Percentiles rank a stretch among this genome's conserved stretches.
Evolutionary conservation across 331 rosid genomes (phyloP).

Genomic region (Acacia concinna): DNA sequence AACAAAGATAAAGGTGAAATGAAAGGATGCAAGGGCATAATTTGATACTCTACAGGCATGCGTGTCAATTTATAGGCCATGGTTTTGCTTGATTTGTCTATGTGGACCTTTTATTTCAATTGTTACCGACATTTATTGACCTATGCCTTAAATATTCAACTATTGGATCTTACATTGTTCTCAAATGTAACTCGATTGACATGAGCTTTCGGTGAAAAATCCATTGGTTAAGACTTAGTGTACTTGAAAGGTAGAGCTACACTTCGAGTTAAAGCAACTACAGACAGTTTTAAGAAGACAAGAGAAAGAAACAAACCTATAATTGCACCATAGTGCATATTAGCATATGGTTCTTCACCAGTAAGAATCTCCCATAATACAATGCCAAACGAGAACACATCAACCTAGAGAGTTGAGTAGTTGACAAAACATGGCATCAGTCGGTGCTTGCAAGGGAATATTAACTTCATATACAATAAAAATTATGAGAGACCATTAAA

Average conservation of each 20-base stretch:
- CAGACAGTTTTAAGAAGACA: conserved; percentile 16
- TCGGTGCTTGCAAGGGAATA: conserved; percentile 11
- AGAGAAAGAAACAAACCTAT: conserved; percentile 56
- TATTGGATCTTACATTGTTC: not conserved
- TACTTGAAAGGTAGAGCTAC: conserved; percentile 5
- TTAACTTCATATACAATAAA: conserved; percentile 15
- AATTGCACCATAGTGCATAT: conserved; percentile 97
- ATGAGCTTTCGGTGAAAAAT: not conserved
- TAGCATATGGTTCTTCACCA: conserved; percentile 97
- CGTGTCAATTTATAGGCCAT: not conserved
- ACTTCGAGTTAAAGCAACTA: conserved; percentile 6
- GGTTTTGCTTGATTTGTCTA: not conserved
- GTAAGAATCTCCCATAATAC: conserved; percentile 97
- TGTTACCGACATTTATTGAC: not conserved
- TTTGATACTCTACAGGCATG: not conserved
- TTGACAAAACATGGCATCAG: conserved; percentile 29
- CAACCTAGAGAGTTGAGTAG: conserved; percentile 60
- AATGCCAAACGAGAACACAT: conserved; percentile 92
- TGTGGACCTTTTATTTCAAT: not conserved
- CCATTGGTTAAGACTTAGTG: conserved; percentile 12
- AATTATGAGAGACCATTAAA: conserved; percentile 21
- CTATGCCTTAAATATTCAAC: not conserved
- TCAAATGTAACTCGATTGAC: not conserved
- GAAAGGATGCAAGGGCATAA: conserved; percentile 3
- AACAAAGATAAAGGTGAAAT: not conserved